Percentiles rank a stretch among this genome's conserved stretches.
Conservation (phyloP, 2,329 filamentous ascomycete species). For the Lachnellula hyalina region DNA sequence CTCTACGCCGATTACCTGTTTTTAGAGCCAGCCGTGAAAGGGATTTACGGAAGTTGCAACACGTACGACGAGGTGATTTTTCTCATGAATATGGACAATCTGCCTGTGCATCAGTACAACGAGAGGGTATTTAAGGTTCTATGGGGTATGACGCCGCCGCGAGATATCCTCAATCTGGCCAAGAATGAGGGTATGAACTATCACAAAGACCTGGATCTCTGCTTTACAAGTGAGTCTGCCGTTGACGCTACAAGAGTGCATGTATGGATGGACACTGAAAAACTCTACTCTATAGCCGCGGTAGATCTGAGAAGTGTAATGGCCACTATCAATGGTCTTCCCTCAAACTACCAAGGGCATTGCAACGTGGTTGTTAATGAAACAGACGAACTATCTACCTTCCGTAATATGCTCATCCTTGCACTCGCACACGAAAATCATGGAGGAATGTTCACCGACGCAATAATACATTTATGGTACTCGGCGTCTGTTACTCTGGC, state of each 20-base stretch:
- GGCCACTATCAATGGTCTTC: not conserved
- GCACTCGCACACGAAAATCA: not conserved
- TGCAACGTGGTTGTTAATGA: not conserved
- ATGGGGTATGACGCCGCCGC: not conserved
- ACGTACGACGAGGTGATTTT: not conserved
- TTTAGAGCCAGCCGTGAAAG: not conserved
- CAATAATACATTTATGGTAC: constrained; percentile 1
- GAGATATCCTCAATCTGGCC: not conserved
- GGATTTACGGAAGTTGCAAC: not conserved
- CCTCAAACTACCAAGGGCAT: not conserved
- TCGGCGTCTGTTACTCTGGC: not conserved
- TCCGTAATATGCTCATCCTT: not conserved
- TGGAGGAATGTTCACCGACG: not conserved
- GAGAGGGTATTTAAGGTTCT: not conserved
- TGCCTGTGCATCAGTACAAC: not conserved
- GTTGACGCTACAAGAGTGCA: not conserved
- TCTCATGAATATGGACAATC: not conserved
- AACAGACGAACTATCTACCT: not conserved
- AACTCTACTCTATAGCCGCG: not conserved
- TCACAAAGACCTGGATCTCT: not conserved
- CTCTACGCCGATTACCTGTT: not conserved
- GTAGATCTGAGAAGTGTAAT: not conserved
- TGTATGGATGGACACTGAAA: not conserved
- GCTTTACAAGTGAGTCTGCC: not conserved
- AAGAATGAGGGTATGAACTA: not conserved